Conservation (phyloP, 192 early-diverging fungal species). For the Physocladia obscura region DNA sequence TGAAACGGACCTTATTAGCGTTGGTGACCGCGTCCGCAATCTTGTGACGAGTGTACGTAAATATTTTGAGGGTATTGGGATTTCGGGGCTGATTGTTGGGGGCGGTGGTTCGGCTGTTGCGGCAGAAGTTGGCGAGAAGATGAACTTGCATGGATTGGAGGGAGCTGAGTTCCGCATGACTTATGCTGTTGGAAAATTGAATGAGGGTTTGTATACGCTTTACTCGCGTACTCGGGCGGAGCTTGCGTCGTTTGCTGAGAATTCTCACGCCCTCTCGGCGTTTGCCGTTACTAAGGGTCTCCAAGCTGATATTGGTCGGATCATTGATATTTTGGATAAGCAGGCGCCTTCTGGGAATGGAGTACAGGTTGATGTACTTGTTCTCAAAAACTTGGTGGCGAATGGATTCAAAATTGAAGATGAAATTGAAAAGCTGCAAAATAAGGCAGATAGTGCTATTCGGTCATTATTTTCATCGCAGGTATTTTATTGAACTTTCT, state of each 20-base stretch:
- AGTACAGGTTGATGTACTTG: constrained; percentile 34
- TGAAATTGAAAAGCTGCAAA: constrained; percentile 35
- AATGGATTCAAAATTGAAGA: constrained; percentile 33
- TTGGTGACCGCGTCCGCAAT: constrained; percentile 25
- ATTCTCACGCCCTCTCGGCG: constrained; percentile 16
- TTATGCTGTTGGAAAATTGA: constrained; percentile 41
- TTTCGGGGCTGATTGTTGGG: constrained; percentile 34
- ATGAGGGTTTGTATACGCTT: constrained; percentile 37
- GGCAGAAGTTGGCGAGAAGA: no score
- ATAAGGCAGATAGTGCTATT: constrained; percentile 31
- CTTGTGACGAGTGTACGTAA: constrained; percentile 22
- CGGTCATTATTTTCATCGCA: constrained; percentile 34
- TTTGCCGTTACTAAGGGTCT: constrained; percentile 20
- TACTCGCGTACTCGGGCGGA: constrained; percentile 30
- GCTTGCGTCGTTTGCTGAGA: constrained; percentile 9
- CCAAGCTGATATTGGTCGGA: constrained; percentile 27
- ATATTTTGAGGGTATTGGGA: constrained; percentile 30
- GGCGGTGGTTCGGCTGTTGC: no score
- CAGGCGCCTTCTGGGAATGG: constrained; percentile 19
- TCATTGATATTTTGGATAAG: constrained; percentile 33
- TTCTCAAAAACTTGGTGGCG: constrained; percentile 38
- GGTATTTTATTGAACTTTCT: not conserved
- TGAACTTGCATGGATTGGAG: constrained; percentile 31
- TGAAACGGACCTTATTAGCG: constrained; percentile 29
- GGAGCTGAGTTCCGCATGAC: constrained; percentile 46